phyloP scores from a whole-genome alignment of 148 eudicot genomes.

The Diospyros kaki region DNA sequence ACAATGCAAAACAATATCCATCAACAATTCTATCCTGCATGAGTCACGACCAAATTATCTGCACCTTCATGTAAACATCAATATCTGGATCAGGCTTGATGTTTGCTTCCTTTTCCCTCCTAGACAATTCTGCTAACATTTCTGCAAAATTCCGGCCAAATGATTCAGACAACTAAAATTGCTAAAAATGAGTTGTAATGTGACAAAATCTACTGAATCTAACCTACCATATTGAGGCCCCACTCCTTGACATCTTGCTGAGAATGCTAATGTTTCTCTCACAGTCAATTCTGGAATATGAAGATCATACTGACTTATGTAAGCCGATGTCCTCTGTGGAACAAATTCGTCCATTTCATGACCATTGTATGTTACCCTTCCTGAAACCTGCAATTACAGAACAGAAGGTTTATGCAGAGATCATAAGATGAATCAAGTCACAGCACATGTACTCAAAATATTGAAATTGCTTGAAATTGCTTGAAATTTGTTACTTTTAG shows the following conservation, averaged over 20 bases:
- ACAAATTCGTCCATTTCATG: slow-evolving; percentile 72
- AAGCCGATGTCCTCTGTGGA: slow-evolving; percentile 81
- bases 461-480: no score
- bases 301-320: slow-evolving; percentile 73
- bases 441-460: background rate
- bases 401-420: background rate
- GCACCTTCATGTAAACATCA: slow-evolving; percentile 66
- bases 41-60: background rate
- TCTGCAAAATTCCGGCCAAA: background rate
- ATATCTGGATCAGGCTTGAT: slow-evolving; percentile 66
- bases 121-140: slow-evolving; percentile 39
- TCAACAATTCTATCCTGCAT: background rate
- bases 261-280: slow-evolving; percentile 68
- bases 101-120: slow-evolving; percentile 65
- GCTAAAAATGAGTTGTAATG: background rate
- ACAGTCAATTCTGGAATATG: slow-evolving; percentile 86
- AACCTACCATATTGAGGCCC: slow-evolving; percentile 61
- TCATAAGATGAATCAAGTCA: background rate
- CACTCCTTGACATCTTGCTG: slow-evolving; percentile 76
- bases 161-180: background rate
- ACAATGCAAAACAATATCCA: background rate
- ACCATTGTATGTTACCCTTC: slow-evolving; percentile 67
- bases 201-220: background rate
- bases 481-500: no score
- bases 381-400: slow-evolving; percentile 21